A percentile compares a stretch with the other conserved stretches of the same genome.
phyloP scores from a whole-genome alignment of 148 eudicot species.

The Nyssa sinensis region DNA sequence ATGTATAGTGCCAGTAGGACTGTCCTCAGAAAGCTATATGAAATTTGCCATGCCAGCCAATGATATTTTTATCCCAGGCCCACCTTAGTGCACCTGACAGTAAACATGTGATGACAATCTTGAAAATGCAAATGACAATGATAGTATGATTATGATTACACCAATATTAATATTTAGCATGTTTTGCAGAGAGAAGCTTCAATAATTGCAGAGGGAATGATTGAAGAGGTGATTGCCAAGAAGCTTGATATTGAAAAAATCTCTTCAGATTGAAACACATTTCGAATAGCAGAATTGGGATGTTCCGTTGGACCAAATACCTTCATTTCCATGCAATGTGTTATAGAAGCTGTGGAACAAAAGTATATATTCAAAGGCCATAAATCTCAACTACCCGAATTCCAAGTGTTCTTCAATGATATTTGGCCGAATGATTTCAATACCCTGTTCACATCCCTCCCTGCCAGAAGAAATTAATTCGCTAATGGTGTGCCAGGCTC shows the following conservation, averaged over 20 bases:
- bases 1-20: too few species aligned
- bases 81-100: too few species aligned
- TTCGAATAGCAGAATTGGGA: slow-evolving; percentile 18
- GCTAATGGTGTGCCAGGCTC: slow-evolving; percentile 18
- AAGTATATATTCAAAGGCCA: background rate
- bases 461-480: background rate
- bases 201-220: slow-evolving; percentile 8
- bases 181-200: slow-evolving; percentile 17
- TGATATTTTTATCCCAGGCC: too few species aligned
- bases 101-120: too few species aligned
- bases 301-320: slow-evolving; percentile 24
- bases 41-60: too few species aligned
- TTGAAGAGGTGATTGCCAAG: slow-evolving; percentile 10
- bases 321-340: slow-evolving; percentile 8
- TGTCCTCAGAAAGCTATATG: too few species aligned
- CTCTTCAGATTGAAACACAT: background rate
- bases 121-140: too few species aligned
- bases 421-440: slow-evolving; percentile 15
- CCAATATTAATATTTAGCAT: background rate
- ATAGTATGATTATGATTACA: too few species aligned
- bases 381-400: background rate
- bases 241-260: slow-evolving; percentile 13
- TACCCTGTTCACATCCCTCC: slow-evolving; percentile 13
- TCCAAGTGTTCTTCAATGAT: slow-evolving; percentile 23
- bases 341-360: slow-evolving; percentile 5